Evolutionary conservation across 805 yeast genomes (phyloP), one percentile per base, ranked within the genome.

Genomic region (Candida arabinofermentans): DNA sequence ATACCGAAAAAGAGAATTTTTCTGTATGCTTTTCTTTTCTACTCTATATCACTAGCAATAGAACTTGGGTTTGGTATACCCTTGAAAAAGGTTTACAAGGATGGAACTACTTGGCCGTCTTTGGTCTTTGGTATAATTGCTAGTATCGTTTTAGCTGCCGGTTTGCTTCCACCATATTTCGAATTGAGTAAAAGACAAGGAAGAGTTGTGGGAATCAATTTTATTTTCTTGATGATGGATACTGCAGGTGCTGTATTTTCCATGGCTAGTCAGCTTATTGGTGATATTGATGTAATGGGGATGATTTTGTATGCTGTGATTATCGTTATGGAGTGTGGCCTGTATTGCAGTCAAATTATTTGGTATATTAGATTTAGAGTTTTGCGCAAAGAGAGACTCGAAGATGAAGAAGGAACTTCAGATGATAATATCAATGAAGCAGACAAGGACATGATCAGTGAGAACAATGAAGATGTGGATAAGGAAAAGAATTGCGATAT

Each of bases 181-280:
- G 97, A 91, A 59, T 65, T 91, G 21, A 74, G 79, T 24, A 86
- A 87, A 55, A 71, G 96, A 48, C 62, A 77, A 39, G 97, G 97
- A 2, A 66, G 84, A 27, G 97, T 91, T 3, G 79, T 89, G 3
- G 98, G 98, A 0, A 83, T 91, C 55, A 89, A 89, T 58, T 89
- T 91, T 55, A 50, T 84, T 3, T 91, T 91, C 49, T 68, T 91
- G 43, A 54, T 71, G 5, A 65, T 90, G 65, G 97, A 91, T 59
- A 76, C 86, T 4, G 48, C 76, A 21, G 98, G 98, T 8, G 96
- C 97, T 0, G 64, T 69, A 32, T 79, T 87, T 50, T 85, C 95
- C 10, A 73, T 86, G 64, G 71, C 75, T 31, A 70, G 81, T 51
- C 71, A 73, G 24, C 54, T 66, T 5, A 72, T 80, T 18, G 95